These are phyloP conservation scores for Aegilops umbellulata DNA, from an alignment of 176 grass and related monocot genomes.

Conservation along the genomic window DNA sequence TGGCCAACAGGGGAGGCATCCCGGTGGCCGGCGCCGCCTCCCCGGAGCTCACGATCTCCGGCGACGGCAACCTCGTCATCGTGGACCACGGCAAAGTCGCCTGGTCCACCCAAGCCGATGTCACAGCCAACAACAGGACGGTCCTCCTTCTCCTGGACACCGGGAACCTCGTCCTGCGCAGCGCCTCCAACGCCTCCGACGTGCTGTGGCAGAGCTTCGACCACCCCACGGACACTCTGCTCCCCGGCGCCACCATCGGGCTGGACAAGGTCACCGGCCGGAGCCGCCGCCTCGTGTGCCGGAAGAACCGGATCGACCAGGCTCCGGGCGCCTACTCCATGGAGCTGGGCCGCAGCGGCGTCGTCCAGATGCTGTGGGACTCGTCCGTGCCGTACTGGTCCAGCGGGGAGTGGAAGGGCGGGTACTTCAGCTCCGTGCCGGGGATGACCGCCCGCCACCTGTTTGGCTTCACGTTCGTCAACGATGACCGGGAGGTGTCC, in stretches of 20 bases:
- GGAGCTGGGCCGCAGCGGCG: neutral
- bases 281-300: constrained; percentile 4
- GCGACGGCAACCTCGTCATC: neutral
- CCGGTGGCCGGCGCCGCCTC: neutral
- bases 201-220: constrained; percentile 40
- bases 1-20: neutral
- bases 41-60: neutral
- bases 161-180: neutral
- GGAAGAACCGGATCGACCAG: neutral
- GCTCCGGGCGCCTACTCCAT: neutral
- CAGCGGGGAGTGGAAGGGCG: constrained; percentile 15
- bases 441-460: neutral
- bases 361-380: neutral
- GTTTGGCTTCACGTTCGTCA: neutral
- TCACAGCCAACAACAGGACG: neutral
- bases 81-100: neutral
- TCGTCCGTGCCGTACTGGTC: neutral
- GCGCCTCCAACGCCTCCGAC: neutral
- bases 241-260: constrained; percentile 27
- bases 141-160: neutral
- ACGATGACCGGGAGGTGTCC: constrained; percentile 2
- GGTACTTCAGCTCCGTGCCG: neutral
- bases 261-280: constrained; percentile 10
- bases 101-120: constrained; percentile 16
- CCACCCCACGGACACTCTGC: neutral